Base-by-base conservation (phyloP, 1,139 yeast genomes). In the Saccharomycopsis hybrid region DNA sequence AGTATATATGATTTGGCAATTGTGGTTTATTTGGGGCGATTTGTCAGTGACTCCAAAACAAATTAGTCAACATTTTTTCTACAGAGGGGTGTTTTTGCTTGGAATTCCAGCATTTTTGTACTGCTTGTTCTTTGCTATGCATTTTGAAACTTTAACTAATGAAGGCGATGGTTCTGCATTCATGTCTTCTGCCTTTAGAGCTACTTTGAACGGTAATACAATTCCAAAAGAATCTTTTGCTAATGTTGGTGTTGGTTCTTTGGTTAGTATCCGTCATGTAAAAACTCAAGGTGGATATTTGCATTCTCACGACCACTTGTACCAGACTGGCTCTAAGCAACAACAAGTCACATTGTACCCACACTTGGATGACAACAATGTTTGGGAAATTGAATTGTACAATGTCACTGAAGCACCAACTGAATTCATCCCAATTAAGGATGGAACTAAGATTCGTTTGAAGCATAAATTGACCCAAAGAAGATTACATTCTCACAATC, bases 301-400 rank as follows among this genome's bases (percentile, higher is more conserved):
- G 62, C 99, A 94, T 69, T 89, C 97, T 25, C 98, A 94, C 67
- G 76, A 77, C 53, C 88, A 85, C 62, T 71, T 76, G 62, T 92
- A 89, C 64, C 92, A 88, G 60, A 77, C 88, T 41, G 99, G 99
- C 52, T 90, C 97, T 30, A 80, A 88, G 67, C 98, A 90, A 69
- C 97, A 90, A 69, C 97, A 90, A 68, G 70, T 89, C 56, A 92
- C 98, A 3, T 73, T 92, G 58, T 94, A 92, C 65, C 96, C 97
- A 44, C 97, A 90, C 68, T 70, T 85, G 63, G 98, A 94, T 65
- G 70, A 73, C 49, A 94, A 94, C 72, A 94, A 94, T 68, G 73
- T 80, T 57, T 94, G 97, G 96, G 59, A 74, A 29, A 71, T 90
- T 58, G 95, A 87, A 68, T 74, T 83, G 41, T 82, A 80, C 65